Conservation (phyloP, 1,284 basidiomycete genomes). For the Ganoderma boninense region DNA sequence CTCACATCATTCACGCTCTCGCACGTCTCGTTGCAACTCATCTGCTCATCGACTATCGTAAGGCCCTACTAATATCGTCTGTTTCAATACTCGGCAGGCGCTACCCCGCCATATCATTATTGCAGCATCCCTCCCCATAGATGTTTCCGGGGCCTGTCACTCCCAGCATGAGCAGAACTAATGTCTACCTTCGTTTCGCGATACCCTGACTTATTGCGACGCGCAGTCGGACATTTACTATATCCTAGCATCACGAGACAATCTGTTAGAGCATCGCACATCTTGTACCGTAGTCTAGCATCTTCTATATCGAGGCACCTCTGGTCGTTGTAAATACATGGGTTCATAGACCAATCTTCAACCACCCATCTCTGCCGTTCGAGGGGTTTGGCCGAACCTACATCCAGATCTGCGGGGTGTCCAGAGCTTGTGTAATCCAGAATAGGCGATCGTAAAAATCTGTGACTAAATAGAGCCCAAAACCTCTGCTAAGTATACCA, state of each 20-base stretch:
- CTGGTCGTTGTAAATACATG: constrained; percentile 37
- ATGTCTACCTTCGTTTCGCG: constrained; percentile 63
- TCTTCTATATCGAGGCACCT: constrained; percentile 39
- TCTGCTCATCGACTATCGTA: constrained; percentile 63
- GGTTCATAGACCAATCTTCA: constrained; percentile 11
- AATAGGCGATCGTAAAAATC: not conserved
- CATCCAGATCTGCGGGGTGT: not conserved
- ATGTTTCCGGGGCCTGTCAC: constrained; percentile 49
- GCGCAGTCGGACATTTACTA: constrained; percentile 59
- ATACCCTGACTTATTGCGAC: constrained; percentile 64
- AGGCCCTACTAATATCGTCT: constrained; percentile 57
- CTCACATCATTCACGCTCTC: constrained; percentile 52
- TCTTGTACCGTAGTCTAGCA: constrained; percentile 58
- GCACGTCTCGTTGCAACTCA: constrained; percentile 62
- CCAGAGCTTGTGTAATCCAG: not conserved
- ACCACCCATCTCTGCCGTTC: too few species aligned
- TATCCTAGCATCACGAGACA: constrained; percentile 70
- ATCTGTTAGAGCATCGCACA: constrained; percentile 71
- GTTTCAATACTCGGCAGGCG: constrained; percentile 48
- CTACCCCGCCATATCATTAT: constrained; percentile 41
- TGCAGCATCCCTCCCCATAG: constrained; percentile 49
- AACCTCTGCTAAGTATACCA: not conserved
- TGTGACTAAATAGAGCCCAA: not conserved
- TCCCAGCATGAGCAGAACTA: constrained; percentile 55
- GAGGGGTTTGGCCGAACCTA: too few species aligned